phyloP scores from a whole-genome alignment of 202 grass and related monocot species.

The Setaria italica region DNA sequence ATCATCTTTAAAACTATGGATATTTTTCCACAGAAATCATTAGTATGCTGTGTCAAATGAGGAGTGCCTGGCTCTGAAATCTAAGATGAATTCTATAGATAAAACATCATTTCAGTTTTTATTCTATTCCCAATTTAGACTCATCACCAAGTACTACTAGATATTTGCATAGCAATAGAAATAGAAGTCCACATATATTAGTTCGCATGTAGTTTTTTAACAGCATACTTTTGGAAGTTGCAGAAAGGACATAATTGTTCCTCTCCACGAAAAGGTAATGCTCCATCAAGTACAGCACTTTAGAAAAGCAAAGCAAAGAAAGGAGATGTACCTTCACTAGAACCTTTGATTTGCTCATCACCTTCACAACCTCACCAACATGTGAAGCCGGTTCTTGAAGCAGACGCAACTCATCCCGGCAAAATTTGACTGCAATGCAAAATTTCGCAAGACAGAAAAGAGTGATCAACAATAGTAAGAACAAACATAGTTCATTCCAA shows the following conservation, averaged over 20 bases:
- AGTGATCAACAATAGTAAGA: background rate
- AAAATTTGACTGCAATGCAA: constrained; percentile 69
- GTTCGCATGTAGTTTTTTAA: background rate
- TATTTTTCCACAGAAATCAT: background rate
- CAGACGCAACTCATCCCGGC: constrained; percentile 80
- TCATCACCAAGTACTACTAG: background rate
- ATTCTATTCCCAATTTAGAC: background rate
- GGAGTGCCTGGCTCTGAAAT: background rate
- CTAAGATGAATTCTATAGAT: background rate
- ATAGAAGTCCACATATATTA: background rate
- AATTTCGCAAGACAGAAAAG: constrained; percentile 3
- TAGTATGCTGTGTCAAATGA: background rate
- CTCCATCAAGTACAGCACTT: background rate
- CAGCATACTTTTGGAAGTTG: background rate
- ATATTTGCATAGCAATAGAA: background rate
- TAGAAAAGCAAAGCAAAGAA: background rate
- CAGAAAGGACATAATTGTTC: background rate
- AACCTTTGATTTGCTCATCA: constrained; percentile 98
- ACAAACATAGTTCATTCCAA: background rate
- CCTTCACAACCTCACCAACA: constrained; percentile 96
- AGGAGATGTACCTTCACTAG: constrained; percentile 78
- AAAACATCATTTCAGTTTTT: background rate
- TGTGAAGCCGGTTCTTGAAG: constrained; percentile 91
- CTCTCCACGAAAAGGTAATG: background rate
- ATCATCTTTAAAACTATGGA: background rate